Evolutionary conservation across 805 yeast genomes (phyloP), one percentile per base, ranked within the genome.

Genomic region (Pichia nanzhaoensis): DNA sequence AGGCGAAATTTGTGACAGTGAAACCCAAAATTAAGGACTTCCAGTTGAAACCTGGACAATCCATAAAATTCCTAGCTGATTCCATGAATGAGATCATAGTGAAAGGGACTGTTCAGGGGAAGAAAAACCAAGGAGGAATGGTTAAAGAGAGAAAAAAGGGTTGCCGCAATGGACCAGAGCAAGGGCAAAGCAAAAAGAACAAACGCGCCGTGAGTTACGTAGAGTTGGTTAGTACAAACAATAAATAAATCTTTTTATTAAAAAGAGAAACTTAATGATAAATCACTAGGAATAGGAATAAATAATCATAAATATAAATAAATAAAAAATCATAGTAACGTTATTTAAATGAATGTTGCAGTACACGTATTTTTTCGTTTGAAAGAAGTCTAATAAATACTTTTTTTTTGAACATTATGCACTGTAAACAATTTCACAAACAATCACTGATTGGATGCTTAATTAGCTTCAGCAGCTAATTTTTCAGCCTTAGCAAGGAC

Each of bases 401-500:
- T 24, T 24, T 24, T 24, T 24, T 24, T 24, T 24, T 6, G 28
- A 24, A 10, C 28, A 7, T 24, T 24, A 24, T 24, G 28, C 10
- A 17, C 20, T 39, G 40, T 27, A 37, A 35, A 37, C 37, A 37
- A 45, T 24, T 24, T 36, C 39, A 35, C 45, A 37, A 46, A 35
- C 45, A 37, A 46, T 41, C 45, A 46, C 45, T 33, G 45, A 41
- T 46, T 45, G 44, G 48, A 37, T 37, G 45, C 40, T 65, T 80
- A 81, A 66, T 80, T 80, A 63, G 88, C 76, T 71, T 88, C 96
- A 70, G 95, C 80, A 73, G 98, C 98, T 71, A 93, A 74, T 80
- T 91, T 90, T 77, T 93, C 98, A 68, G 97, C 98, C 83, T 93
- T 93, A 69, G 97, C 95, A 70, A 89, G 73, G 63, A 82, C 99